These are phyloP conservation scores for Krasilnikovozyma curviuscula DNA, from an alignment of 768 basidiomycete species.

Conservation along the genomic window DNA sequence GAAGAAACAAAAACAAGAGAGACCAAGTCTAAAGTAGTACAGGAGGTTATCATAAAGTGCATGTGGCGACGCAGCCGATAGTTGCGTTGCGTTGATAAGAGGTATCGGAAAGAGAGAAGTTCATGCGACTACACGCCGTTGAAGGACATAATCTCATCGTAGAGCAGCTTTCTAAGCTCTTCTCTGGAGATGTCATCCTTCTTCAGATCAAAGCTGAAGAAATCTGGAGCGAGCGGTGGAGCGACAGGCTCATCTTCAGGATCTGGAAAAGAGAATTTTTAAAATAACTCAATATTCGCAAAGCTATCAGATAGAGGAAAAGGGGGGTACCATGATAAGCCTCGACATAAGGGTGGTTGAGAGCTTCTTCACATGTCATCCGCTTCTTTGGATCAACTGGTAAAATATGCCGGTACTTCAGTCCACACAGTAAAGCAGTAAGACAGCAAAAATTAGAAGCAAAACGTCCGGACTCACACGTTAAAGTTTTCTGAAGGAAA, in stretches of 20 bases:
- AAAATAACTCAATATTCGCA: background rate
- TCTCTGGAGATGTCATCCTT: slow-evolving; percentile 92
- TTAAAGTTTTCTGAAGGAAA: slow-evolving; percentile 38
- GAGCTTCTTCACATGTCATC: slow-evolving; percentile 68
- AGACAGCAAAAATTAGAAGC: background rate
- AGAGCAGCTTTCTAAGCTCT: slow-evolving; percentile 79
- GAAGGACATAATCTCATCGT: slow-evolving; percentile 62
- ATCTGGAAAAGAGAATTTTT: slow-evolving; percentile 53
- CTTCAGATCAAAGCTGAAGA: slow-evolving; percentile 94
- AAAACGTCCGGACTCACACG: slow-evolving; percentile 35
- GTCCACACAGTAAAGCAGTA: background rate
- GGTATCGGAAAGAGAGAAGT: no score
- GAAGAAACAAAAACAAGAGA: no score
- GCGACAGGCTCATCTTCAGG: slow-evolving; percentile 74
- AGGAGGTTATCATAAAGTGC: no score
- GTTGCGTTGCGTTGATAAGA: no score
- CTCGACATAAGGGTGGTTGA: slow-evolving; percentile 75
- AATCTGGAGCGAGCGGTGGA: slow-evolving; percentile 82
- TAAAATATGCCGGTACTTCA: background rate
- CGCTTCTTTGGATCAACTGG: slow-evolving; percentile 47
- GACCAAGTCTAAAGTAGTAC: no score
- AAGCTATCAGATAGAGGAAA: slow-evolving; percentile 1
- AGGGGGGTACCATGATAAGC: slow-evolving; percentile 28
- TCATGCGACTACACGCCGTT: no score
- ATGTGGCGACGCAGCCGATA: no score